Conservation (phyloP, 192 early-diverging fungal species). For the Gaertneriomyces sp. region DNA sequence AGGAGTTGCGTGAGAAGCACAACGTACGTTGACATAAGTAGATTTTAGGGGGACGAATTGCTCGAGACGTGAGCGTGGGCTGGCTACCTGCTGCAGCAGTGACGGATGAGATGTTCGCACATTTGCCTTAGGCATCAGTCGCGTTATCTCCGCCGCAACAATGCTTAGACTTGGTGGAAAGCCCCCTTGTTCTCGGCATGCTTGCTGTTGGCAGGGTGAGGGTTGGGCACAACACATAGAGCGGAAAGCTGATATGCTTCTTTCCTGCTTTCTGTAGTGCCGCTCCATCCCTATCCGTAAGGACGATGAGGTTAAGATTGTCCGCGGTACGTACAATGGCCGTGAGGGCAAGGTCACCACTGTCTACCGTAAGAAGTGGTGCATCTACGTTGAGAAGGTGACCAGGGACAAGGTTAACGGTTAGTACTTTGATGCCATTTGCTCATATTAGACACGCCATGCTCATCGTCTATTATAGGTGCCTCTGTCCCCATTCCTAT, state of each 20-base stretch:
- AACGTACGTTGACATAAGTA: constrained; percentile 51
- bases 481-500: constrained; percentile 85
- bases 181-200: constrained; percentile 12
- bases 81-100: too few species aligned
- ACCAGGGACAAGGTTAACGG: constrained; percentile 98
- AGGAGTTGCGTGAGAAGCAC: constrained; percentile 98
- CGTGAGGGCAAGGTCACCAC: constrained; percentile 93
- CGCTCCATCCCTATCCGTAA: constrained; percentile 95
- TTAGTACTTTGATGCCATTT: constrained; percentile 9
- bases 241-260: background rate
- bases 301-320: constrained; percentile 96
- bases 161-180: constrained; percentile 15
- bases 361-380: constrained; percentile 99
- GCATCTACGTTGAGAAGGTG: constrained; percentile 98
- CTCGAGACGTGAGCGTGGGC: too few species aligned
- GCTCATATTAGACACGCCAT: too few species aligned
- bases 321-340: constrained; percentile 95
- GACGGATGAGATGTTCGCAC: too few species aligned
- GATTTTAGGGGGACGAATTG: too few species aligned
- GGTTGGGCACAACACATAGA: constrained; percentile 22
- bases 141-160: too few species aligned
- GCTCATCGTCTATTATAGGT: constrained; percentile 24
- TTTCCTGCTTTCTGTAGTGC: constrained; percentile 44
- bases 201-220: constrained; percentile 9
- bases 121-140: too few species aligned